phyloP scores from a whole-genome alignment of 805 yeast species.

The Candida sonorensis region DNA sequence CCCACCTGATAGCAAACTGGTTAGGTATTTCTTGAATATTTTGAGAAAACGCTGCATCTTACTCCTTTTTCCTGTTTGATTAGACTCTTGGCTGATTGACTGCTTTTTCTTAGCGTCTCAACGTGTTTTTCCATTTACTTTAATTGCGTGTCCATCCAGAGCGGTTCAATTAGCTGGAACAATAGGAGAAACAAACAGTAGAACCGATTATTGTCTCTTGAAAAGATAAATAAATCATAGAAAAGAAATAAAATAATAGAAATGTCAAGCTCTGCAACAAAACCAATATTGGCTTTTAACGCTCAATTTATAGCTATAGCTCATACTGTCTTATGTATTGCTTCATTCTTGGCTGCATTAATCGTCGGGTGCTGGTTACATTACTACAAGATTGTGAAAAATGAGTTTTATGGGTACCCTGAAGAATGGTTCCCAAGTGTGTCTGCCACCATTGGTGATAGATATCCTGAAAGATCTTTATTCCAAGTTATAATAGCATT shows the following conservation, averaged over 20 bases:
- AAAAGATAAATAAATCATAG: no score
- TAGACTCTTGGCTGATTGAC: no score
- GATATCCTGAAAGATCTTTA: constrained; percentile 91
- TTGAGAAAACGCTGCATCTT: no score
- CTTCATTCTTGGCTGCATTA: constrained; percentile 74
- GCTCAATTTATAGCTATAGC: constrained; percentile 64
- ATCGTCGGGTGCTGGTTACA: constrained; percentile 71
- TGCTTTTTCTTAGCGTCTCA: no score
- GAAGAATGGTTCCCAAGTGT: constrained; percentile 99
- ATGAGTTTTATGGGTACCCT: constrained; percentile 85
- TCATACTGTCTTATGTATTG: constrained; percentile 64
- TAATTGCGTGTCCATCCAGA: no score
- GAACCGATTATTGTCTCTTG: no score
- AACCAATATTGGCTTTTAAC: constrained; percentile 34
- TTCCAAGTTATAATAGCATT: constrained; percentile 89
- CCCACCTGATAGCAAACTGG: no score
- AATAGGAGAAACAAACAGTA: no score
- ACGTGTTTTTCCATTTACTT: no score
- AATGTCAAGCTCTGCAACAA: background rate
- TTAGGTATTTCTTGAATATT: no score
- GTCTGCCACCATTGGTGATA: constrained; percentile 93
- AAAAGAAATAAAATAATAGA: background rate
- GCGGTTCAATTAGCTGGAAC: no score
- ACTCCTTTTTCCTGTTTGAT: no score
- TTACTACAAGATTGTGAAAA: constrained; percentile 80